These are phyloP conservation scores for Jacaranda mimosifolia DNA, from an alignment of 257 asterid species.

Conservation along the genomic window DNA sequence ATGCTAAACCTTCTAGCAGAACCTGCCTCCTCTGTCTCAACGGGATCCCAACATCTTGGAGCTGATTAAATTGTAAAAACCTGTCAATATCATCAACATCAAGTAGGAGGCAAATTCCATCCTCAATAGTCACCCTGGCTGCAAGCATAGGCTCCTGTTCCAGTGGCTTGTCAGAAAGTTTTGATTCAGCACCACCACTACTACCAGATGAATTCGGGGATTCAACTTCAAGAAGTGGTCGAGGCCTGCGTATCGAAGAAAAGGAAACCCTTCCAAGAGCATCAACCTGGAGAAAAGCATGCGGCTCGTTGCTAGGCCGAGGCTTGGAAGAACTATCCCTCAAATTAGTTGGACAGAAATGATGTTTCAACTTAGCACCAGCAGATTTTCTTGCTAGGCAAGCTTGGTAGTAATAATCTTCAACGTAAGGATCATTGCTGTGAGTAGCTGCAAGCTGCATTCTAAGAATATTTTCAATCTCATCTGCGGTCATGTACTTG, in stretches of 20 bases:
- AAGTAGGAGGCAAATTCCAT: conserved; percentile 81
- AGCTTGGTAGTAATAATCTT: conserved; percentile 95
- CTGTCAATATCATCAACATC: conserved; percentile 96
- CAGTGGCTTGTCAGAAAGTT: conserved; percentile 76
- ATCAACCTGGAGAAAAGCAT: conserved; percentile 91
- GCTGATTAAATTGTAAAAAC: conserved; percentile 72
- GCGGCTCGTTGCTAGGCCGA: conserved; percentile 80
- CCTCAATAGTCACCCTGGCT: conserved; percentile 92
- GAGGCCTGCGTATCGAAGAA: conserved; percentile 94
- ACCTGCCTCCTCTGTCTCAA: conserved; percentile 69
- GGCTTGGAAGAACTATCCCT: conserved; percentile 67
- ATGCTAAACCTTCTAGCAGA: conserved; percentile 72
- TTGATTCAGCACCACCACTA: conserved; percentile 55
- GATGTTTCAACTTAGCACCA: conserved; percentile 79
- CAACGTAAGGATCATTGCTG: conserved; percentile 90
- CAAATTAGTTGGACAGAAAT: conserved; percentile 80
- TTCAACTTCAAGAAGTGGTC: conserved; percentile 94
- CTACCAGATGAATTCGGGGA: conserved; percentile 60
- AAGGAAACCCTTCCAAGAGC: conserved; percentile 93
- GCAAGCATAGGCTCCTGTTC: conserved; percentile 99
- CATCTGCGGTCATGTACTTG: conserved; percentile 86
- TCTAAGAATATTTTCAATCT: conserved; percentile 84
- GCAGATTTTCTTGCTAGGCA: conserved; percentile 78
- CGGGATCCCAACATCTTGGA: conserved; percentile 70
- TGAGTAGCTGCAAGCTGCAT: conserved; percentile 92